Conservation (phyloP, 345 rosid genomes). For the Populus davidiana region DNA sequence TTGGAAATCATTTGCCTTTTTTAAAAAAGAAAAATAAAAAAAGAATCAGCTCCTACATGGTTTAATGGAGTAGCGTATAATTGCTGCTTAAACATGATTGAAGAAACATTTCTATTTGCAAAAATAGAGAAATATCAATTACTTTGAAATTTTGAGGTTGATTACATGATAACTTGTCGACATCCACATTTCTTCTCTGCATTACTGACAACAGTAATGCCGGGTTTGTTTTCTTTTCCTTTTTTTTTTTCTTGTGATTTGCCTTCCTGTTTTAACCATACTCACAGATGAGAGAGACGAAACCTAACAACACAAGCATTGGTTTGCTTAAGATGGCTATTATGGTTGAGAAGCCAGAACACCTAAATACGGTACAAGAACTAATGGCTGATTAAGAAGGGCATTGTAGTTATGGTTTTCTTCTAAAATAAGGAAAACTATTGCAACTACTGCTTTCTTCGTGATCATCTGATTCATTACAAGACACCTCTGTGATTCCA, state of each 20-base stretch:
- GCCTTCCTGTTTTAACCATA: slow-evolving; percentile 18
- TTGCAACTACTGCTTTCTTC: slow-evolving; percentile 81
- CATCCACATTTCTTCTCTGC: slow-evolving; percentile 16
- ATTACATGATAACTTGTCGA: slow-evolving; percentile 8
- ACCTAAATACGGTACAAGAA: slow-evolving; percentile 1
- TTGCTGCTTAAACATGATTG: not conserved
- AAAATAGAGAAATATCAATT: slow-evolving; percentile 2
- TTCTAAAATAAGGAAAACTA: slow-evolving; percentile 53
- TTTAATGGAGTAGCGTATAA: not conserved
- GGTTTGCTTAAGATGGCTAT: slow-evolving; percentile 30
- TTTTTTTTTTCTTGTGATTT: slow-evolving; percentile 15
- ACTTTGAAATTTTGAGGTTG: slow-evolving; percentile 11
- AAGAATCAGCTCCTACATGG: slow-evolving; percentile 20
- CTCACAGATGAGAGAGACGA: slow-evolving; percentile 23
- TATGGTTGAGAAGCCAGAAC: slow-evolving; percentile 31
- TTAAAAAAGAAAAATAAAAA: not conserved
- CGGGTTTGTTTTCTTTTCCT: not conserved
- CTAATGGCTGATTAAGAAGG: slow-evolving; percentile 4
- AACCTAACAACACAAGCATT: slow-evolving; percentile 24
- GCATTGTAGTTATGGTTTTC: slow-evolving; percentile 46
- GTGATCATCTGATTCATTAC: slow-evolving; percentile 46
- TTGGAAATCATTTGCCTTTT: slow-evolving; percentile 27
- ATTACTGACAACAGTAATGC: slow-evolving; percentile 25
- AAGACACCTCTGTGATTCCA: slow-evolving; percentile 71
- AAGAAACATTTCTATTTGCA: not conserved